Evolutionary conservation across 805 yeast genomes (phyloP), one percentile per base, ranked within the genome.

Genomic region (Starmerella sirachaensis): DNA sequence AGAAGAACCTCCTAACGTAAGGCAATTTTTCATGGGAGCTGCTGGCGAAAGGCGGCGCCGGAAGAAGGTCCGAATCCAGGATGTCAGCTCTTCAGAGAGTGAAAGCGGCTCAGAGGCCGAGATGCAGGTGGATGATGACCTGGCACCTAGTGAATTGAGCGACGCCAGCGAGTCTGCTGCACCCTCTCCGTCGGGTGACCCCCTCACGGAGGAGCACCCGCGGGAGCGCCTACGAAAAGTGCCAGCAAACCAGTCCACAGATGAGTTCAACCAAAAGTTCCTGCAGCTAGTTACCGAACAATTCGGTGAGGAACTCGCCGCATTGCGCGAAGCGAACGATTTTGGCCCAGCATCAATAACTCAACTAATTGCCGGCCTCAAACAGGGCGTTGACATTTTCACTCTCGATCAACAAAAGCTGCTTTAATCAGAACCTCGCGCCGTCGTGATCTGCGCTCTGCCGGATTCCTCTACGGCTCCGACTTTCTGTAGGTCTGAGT

Each of bases 231-330:
- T 47, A 16, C 52, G 40, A 29, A 49, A 51, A 35, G 37, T 33
- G 6, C 49, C 53, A n/a, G 29, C 29, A 8, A 35, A 30, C 19
- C 21, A 17, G 22, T 9, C 42, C 16, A 21, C 18, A 14, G 37
- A 29, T 9, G 48, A 50, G 27, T 47, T 42, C 37, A 42, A 35
- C 38, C 52, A 65, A 37, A 66, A 65, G 40, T 71, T 68, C 53
- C 63, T 72, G 26, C 45, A 52, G 11, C 58, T 64, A 19, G 55
- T 61, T 25, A 69, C 72, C 35, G 59, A 68, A 10, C 67, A 66
- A 48, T 62, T 72, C 43, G 67, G 75, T 47, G 61, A 61, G 14
- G 64, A 65, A 29, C 55, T 62, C 19, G 57, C 51, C 9, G 49
- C 62, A 18, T 57, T 63, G 38, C 70, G 69, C 14, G 54, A 55